Percentiles rank a stretch among this genome's conserved stretches.
phyloP scores from a whole-genome alignment of 441 rosid genomes.

The Croton setiger region DNA sequence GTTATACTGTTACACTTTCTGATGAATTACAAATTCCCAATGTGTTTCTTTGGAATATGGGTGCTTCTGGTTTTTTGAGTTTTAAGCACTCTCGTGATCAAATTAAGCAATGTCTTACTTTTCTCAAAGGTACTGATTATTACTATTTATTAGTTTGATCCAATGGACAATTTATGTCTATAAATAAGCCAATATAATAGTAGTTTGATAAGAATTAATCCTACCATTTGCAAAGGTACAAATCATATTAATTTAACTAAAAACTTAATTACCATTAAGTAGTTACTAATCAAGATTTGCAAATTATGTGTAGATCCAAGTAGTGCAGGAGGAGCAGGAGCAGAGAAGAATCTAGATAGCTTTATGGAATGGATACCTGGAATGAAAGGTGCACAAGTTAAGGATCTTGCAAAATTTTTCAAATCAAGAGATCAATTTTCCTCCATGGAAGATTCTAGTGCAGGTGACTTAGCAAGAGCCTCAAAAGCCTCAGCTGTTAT shows the following conservation, averaged over 20 bases:
- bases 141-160: not conserved
- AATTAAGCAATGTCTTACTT: slow-evolving; percentile 11
- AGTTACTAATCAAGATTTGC: too few relatives aligned
- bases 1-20: slow-evolving; percentile 8
- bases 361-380: slow-evolving; percentile 26
- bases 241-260: too few relatives aligned
- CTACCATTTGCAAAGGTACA: too few relatives aligned
- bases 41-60: slow-evolving; percentile 22
- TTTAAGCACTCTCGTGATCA: slow-evolving; percentile 15
- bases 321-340: not conserved
- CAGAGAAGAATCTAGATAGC: slow-evolving; percentile 5
- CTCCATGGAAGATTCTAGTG: slow-evolving; percentile 4
- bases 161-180: too few relatives aligned
- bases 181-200: too few relatives aligned
- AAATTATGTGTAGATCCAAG: slow-evolving; percentile 15
- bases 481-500: slow-evolving; percentile 19
- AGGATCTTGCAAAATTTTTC: slow-evolving; percentile 11
- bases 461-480: slow-evolving; percentile 6
- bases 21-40: slow-evolving; percentile 22
- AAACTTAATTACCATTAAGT: too few relatives aligned
- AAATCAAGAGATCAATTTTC: not conserved
- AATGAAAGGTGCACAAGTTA: slow-evolving; percentile 14
- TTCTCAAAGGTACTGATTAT: slow-evolving; percentile 9
- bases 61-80: slow-evolving; percentile 20
- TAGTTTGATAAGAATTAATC: too few relatives aligned